A percentile compares a stretch with the other conserved stretches of the same genome.
Conservation (phyloP, 1,284 basidiomycete genomes). For the Ganoderma sinense region DNA sequence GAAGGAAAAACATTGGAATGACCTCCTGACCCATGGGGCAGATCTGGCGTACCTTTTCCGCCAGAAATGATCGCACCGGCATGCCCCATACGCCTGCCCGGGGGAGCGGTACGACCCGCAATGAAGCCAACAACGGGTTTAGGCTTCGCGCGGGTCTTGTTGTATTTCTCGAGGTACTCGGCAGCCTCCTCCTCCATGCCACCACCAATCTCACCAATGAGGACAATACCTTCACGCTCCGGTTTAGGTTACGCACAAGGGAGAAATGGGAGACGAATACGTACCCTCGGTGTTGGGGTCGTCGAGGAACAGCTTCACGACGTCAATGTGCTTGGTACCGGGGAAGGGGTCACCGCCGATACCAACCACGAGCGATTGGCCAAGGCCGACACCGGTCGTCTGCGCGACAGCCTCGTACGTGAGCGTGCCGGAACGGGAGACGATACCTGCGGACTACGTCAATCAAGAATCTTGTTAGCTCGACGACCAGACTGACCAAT, state of each 20-base stretch:
- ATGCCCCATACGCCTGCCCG: conserved; percentile 98
- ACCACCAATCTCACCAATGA: conserved; percentile 99
- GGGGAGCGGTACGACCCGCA: conserved; percentile 96
- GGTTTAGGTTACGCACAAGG: background rate
- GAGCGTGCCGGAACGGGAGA: conserved; percentile 95
- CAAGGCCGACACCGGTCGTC: conserved; percentile 95
- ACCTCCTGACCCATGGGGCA: background rate
- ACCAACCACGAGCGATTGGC: conserved; percentile 96
- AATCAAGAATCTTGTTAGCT: background rate
- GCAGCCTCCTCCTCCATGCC: conserved; percentile 99
- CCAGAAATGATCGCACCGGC: conserved; percentile 98
- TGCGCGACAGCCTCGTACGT: conserved; percentile 95
- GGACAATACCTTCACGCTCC: conserved; percentile 78
- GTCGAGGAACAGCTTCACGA: conserved; percentile 95
- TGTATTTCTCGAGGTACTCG: conserved; percentile 93
- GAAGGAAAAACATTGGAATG: background rate
- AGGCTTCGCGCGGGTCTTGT: conserved; percentile 86
- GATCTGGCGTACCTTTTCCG: conserved; percentile 77
- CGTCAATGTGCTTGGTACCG: conserved; percentile 95
- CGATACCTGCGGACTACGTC: conserved; percentile 72
- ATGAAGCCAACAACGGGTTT: conserved; percentile 99
- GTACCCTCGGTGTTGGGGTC: conserved; percentile 92
- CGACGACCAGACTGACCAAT: conserved; percentile 66
- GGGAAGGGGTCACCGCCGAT: conserved; percentile 99
- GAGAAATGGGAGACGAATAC: conserved; percentile 6